Base-by-base conservation (phyloP, 73 alveolate species). In the Paramecium biaurelia region DNA sequence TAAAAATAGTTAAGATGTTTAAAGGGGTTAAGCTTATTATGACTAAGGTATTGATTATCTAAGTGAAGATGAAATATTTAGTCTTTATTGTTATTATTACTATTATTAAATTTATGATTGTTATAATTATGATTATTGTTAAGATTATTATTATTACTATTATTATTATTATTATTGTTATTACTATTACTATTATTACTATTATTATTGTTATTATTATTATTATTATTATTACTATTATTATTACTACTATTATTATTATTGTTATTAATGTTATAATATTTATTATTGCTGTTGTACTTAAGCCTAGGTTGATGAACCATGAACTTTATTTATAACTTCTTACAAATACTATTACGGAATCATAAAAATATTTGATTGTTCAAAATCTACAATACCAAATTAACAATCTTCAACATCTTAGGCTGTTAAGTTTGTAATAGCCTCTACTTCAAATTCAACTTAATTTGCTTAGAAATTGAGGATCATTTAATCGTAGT, bases 311-410 rank as follows among this genome's bases (percentile, higher is more conserved):
- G 84, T 63, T 63, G 84, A 63, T 12, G 41, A 63, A 12, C 84
- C 84, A 63, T 74, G 87, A 21, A 79, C 74, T 79, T 41, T 79
- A 42, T 45, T 41, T 24, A 45, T 45, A 7, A 34, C 74, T 47
- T 79, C 90, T 43, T 79, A 38, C 32, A 79, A 42, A 79, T 79
- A 79, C 28, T 79, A 43, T 24, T 79, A 24, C 8, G 90, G 90
- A 2, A 79, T 24, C 42, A 47, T 41, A 79, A 42, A 79, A 79
- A 79, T 38, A 23, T 43, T 26, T 2, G 70, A 42, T 26, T 79
- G 21, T 24, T 79, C 90, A 47, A 79, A 79, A 79, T 79, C 90
- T 10, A 79, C 90, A 42, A 79, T 79, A 6, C 90, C 90, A 79
- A 79, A 79, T 47, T 79, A 79, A 42, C 90, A 79, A 47, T 79